Evolutionary conservation across 2,329 filamentous ascomycete genomes (phyloP).

Genomic region (Dactylellina leptospora): DNA sequence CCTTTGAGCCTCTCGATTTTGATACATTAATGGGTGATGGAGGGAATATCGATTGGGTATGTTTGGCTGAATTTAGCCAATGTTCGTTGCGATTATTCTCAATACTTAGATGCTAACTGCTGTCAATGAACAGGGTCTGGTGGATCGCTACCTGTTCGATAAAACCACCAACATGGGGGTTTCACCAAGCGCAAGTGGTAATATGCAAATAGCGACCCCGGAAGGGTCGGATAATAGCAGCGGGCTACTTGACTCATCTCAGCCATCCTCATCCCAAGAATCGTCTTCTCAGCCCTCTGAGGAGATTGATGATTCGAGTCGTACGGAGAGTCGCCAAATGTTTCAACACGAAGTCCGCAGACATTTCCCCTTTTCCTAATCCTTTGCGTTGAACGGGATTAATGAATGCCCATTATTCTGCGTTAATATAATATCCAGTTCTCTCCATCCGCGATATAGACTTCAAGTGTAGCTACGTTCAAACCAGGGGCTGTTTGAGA

Average conservation of each 20-base stretch:
- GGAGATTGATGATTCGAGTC: background rate
- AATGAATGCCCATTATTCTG: too few species aligned
- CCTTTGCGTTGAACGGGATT: too few species aligned
- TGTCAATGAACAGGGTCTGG: conserved; percentile 23
- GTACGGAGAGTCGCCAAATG: too few species aligned
- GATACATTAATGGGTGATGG: conserved; percentile 38
- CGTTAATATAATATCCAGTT: too few species aligned
- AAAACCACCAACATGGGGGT: conserved; percentile 4
- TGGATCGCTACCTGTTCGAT: conserved; percentile 43
- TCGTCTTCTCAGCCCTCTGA: background rate
- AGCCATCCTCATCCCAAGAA: background rate
- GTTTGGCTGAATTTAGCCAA: too few species aligned
- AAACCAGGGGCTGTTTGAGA: too few species aligned
- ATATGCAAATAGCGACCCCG: conserved; percentile 6
- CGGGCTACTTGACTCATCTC: background rate
- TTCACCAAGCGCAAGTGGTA: background rate
- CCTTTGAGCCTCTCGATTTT: conserved; percentile 39
- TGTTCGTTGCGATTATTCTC: background rate
- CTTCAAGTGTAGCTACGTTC: too few species aligned
- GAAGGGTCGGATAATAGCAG: conserved; percentile 9
- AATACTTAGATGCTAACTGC: background rate
- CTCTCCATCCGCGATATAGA: too few species aligned
- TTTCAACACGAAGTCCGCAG: conserved; percentile 3
- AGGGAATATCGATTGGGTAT: conserved; percentile 44
- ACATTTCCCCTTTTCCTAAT: background rate